Base-by-base conservation (phyloP, 2,329 filamentous ascomycete genomes). In the Emmonsiellopsis sp. region DNA sequence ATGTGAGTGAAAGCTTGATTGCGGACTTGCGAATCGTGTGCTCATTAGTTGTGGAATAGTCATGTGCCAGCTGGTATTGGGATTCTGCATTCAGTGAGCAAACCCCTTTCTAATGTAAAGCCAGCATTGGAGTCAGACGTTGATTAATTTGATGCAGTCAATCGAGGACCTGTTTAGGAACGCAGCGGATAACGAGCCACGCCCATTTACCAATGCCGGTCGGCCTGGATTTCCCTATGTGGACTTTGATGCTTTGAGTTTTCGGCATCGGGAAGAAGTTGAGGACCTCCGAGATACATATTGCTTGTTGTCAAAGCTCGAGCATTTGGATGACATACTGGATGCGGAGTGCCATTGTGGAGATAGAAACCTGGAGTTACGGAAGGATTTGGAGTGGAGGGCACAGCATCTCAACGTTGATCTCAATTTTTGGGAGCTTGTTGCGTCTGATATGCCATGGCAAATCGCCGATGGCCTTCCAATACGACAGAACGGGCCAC, bases 241-340 rank as follows among this genome's bases (percentile, higher is more conserved):
- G 10, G 47, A 49, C 21, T 37, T 49, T 8, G 47, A 49, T 13
- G 7, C 21, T 32, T 49, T 49, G 21, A 49, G 31, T 49, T 49
- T 49, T 49, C 47, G 47, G 4, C 47, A 49, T 42, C 47, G 47
- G 13, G 34, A 40, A 32, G 47, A 49, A 37, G 27, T 49, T 27
- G 47, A 49, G 13, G 47, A 49, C 36, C 47, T 49, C 6, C 47
- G 47, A 40, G 47, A 49, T 17, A 49, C 47, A 32, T 49, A 49
- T 11, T 49, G 47, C 47, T n/a, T 49, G 17, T 37, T 49, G 17
- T 49, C 47, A 42, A 49, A 39, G 32, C 11, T 49, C 5, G 47
- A 49, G 17, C 47, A 49, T 49, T 32, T 49, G 21, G 39, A 17
- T 40, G 47, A 49, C 7, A 34, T 37, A 32, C 36, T 49, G 5